Evolutionary conservation across 768 basidiomycete genomes (phyloP).

Genomic region (Trametes villosa): DNA sequence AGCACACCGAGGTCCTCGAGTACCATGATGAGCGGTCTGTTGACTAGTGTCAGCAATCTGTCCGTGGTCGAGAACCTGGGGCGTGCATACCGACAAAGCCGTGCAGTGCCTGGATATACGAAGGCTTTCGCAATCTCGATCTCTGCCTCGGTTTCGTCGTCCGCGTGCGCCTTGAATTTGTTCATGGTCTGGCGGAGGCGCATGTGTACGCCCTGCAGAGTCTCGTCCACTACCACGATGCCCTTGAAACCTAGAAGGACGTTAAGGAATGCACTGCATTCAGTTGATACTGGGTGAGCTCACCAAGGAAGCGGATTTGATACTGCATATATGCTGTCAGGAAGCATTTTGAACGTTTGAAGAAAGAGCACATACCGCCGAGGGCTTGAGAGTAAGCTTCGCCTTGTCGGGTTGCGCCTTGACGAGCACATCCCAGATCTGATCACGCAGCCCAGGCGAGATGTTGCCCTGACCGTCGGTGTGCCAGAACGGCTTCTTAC

Average conservation of each 20-base stretch:
- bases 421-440: conserved; percentile 61
- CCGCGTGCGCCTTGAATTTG: conserved; percentile 61
- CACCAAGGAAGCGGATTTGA: conserved; percentile 79
- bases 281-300: neutral
- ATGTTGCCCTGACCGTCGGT: conserved; percentile 86
- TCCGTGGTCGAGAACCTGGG: neutral
- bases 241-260: conserved; percentile 60
- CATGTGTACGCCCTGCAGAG: conserved; percentile 63
- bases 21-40: conserved; percentile 73
- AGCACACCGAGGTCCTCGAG: conserved; percentile 75
- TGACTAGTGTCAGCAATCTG: neutral
- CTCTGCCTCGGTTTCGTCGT: conserved; percentile 48
- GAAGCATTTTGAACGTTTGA: neutral
- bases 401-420: conserved; percentile 40
- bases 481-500: conserved; percentile 45
- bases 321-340: conserved; percentile 42
- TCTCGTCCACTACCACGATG: conserved; percentile 67
- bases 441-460: conserved; percentile 55
- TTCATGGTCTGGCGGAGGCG: conserved; percentile 71
- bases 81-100: conserved; percentile 67
- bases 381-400: conserved; percentile 49
- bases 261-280: neutral
- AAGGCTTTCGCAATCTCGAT: conserved; percentile 78
- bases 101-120: conserved; percentile 58
- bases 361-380: conserved; percentile 53